Evolutionary conservation across 768 basidiomycete genomes (phyloP).

Genomic region (Tylopilus sp.): DNA sequence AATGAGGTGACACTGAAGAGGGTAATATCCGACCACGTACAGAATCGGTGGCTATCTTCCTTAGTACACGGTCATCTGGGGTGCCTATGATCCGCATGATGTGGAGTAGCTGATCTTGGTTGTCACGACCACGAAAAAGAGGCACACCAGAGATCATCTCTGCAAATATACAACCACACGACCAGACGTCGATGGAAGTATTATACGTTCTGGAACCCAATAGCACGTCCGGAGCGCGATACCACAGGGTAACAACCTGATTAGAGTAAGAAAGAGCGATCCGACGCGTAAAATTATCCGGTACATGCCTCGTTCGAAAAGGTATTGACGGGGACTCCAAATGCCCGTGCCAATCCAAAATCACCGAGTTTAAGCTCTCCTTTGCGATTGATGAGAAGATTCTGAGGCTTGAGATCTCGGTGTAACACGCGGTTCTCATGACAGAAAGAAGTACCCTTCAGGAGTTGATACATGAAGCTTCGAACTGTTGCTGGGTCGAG

Average conservation of each 20-base stretch:
- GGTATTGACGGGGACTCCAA: conserved; percentile 98
- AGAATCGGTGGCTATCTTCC: conserved; percentile 87
- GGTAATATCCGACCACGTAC: conserved; percentile 42
- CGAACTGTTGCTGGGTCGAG: conserved; percentile 84
- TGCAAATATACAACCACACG: conserved; percentile 97
- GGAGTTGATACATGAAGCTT: conserved; percentile 96
- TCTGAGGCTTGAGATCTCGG: conserved; percentile 97
- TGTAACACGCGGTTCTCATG: conserved; percentile 98
- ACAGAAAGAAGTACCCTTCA: conserved; percentile 97
- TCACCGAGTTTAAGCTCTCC: conserved; percentile 97
- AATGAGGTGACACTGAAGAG: conserved; percentile 4
- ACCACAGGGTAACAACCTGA: conserved; percentile 97
- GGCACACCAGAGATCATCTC: conserved; percentile 99
- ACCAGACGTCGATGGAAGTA: conserved; percentile 99
- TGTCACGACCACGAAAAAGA: conserved; percentile 94
- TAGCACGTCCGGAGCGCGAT: conserved; percentile 96
- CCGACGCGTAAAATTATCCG: neutral
- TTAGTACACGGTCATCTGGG: conserved; percentile 81
- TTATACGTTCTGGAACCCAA: conserved; percentile 96
- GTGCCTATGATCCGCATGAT: conserved; percentile 98
- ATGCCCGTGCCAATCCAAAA: conserved; percentile 95
- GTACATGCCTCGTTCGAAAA: conserved; percentile 87
- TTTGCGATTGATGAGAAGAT: conserved; percentile 94
- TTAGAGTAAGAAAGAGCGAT: conserved; percentile 3
- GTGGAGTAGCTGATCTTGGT: conserved; percentile 95